Evolutionary conservation across 164 flowering plant species (phyloP), one percentile per base, ranked within the genome.

Genomic region (Vitis rupestris): DNA sequence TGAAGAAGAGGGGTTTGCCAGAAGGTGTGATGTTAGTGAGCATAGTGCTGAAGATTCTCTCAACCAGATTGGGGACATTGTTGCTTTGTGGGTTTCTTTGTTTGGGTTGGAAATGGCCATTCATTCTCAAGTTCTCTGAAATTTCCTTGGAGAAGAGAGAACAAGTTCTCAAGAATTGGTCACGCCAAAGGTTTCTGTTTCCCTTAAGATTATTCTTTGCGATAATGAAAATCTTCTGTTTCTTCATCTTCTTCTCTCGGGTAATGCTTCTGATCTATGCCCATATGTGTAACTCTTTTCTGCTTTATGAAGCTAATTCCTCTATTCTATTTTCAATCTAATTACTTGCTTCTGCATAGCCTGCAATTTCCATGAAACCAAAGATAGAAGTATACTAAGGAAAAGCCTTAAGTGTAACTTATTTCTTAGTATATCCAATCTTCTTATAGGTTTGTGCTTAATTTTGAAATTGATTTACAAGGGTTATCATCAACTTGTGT

Each of bases 41-140:
- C 9, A 10, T 82, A 27, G 78, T 78, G 17, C 65, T 92, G 64
- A 82, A 10, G 70, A 2, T 85, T 19, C 84, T 91, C 2, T 87
- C 94, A 14, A 83, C 71, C 3, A 86, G 91, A 75, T 64, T 92
- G 61, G 93, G 97, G 10, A 88, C 94, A 8, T 63, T 92, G 12
- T 49, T 92, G 80, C 78, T 88, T 2, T 88, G 93, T 75, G 93
- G 94, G 29, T 49, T 5, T 59, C 30, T 70, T 8, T 84, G 87
- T 78, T 67, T 84, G 15, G 70, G 62, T 37, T 73, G 78, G 80
- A 79, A 65, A 27, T 87, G 85, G 85, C 94, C 97, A 9, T 90
- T 88, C 64, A 57, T 92, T 54, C 81, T 64, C 74, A 84, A 70
- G 3, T 90, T 90, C 73, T 80, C 86, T 6, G 87, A 90, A 57